Base-by-base conservation (phyloP, 1,284 basidiomycete genomes). In the Trichosporon sp. region DNA sequence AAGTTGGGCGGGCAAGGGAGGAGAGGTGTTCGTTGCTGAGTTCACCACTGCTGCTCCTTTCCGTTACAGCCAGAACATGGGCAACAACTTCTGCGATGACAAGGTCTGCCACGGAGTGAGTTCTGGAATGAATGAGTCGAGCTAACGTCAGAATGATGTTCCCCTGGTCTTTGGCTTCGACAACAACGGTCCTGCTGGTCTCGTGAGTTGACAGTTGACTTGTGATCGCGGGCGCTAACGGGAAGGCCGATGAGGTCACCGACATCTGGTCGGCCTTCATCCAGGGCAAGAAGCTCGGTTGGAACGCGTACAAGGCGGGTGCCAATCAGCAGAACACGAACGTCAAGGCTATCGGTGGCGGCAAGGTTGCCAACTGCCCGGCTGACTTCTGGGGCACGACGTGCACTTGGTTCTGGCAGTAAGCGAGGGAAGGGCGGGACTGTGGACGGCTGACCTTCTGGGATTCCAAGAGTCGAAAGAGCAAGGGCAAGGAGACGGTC, bases 11-110 rank as follows among this genome's bases (percentile, higher is more conserved):
- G 75, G 80, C 27, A 78, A 86, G 62, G 91, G 91, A 11, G 91
- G 89, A 3, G 85, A 78, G 18, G 90, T 88, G 4, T 92, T 86
- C 78, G 88, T 92, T 9, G 91, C 89, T n/a, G 80, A 90, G 75
- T 92, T 89, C 74, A 83, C 83, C 47, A 79, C 89, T 65, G 92
- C 91, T 12, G 87, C 88, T 31, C 87, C 88, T 8, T 92, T 92
- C 79, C 87, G 89, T 1, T 85, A 84, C 63, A 92, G 92, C 21
- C 71, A 70, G 9, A 53, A 47, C 0, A 75, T 73, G 47, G 73
- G 75, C 4, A 25, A 21, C 23, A 25, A 9, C 58, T 64, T 18
- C 23, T 60, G 64, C 27, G 25, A 53, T 3, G 75, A 77, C 5
- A 69, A 67, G 23, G 79, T 80, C 18, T 83, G 81, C 70, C 81